Evolutionary conservation across 495 filamentous ascomycete species (phyloP).

Genomic region (Penicillium cosmopolitanum): DNA sequence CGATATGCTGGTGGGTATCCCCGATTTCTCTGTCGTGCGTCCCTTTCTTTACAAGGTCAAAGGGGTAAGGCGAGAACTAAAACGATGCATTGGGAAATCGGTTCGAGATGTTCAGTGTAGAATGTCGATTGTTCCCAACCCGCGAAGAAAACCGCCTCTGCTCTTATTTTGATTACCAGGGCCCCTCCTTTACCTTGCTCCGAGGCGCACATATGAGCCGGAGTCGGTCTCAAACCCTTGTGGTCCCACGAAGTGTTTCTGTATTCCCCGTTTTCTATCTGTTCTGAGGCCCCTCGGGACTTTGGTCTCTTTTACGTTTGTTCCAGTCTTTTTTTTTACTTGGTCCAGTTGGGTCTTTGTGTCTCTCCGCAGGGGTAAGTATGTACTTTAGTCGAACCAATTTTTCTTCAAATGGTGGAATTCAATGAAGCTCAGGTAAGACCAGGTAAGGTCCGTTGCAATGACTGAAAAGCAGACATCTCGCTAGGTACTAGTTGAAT

Average conservation of each 20-base stretch:
- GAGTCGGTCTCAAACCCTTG: constrained; percentile 2
- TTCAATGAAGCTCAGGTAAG: constrained; percentile 56
- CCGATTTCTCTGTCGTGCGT: constrained; percentile 44
- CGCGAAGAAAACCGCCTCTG: not conserved
- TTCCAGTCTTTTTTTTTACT: constrained; percentile 19
- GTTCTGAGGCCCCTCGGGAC: constrained; percentile 19
- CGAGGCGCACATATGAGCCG: constrained; percentile 14
- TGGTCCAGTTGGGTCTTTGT: constrained; percentile 11
- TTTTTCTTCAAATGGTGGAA: constrained; percentile 26
- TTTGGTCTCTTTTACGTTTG: constrained; percentile 25
- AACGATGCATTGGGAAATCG: constrained; percentile 12
- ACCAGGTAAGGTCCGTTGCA: constrained; percentile 66
- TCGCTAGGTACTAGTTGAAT: constrained; percentile 26
- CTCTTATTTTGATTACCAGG: constrained; percentile 9
- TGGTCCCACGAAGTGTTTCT: constrained; percentile 19
- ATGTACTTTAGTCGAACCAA: constrained; percentile 51
- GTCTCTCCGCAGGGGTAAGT: constrained; percentile 44
- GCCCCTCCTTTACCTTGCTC: constrained; percentile 6
- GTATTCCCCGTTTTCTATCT: constrained; percentile 31
- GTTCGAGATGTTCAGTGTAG: constrained; percentile 13
- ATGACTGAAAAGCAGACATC: constrained; percentile 38
- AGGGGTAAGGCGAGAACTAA: constrained; percentile 26
- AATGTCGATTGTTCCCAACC: constrained; percentile 8
- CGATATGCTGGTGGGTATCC: constrained; percentile 57
- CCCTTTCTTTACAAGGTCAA: constrained; percentile 70